phyloP scores from a whole-genome alignment of 1,284 basidiomycete genomes.

The Malassezia yamatoensis region DNA sequence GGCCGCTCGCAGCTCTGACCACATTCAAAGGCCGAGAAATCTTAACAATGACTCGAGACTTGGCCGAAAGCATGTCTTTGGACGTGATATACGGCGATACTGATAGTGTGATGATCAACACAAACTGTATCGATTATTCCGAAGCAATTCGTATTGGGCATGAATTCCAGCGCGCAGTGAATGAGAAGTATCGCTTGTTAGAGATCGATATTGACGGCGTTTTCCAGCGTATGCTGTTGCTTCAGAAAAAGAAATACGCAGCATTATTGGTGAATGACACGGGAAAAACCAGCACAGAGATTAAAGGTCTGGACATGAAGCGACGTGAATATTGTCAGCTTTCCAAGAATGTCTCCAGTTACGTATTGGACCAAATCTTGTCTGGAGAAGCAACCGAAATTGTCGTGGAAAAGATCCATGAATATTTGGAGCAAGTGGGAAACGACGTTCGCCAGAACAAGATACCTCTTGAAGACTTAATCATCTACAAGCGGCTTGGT shows the following conservation, averaged over 20 bases:
- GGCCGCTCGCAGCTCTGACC: slow-evolving; percentile 86
- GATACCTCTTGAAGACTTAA: slow-evolving; percentile 79
- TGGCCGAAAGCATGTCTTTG: slow-evolving; percentile 78
- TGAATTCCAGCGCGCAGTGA: slow-evolving; percentile 89
- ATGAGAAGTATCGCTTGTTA: slow-evolving; percentile 84
- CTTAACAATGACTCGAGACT: slow-evolving; percentile 78
- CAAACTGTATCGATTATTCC: slow-evolving; percentile 74
- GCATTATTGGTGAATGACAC: slow-evolving; percentile 61
- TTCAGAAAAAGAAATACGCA: slow-evolving; percentile 99
- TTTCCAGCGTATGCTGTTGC: slow-evolving; percentile 79
- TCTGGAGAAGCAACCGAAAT: slow-evolving; percentile 82
- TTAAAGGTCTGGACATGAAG: slow-evolving; percentile 99
- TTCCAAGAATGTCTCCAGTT: slow-evolving; percentile 72
- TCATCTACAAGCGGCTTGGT: slow-evolving; percentile 56
- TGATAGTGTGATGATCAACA: slow-evolving; percentile 97
- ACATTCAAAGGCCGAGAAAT: slow-evolving; percentile 98
- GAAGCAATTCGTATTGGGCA: slow-evolving; percentile 83
- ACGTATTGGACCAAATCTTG: slow-evolving; percentile 66
- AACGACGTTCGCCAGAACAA: slow-evolving; percentile 66
- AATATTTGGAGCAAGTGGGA: slow-evolving; percentile 68
- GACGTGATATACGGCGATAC: slow-evolving; percentile 99
- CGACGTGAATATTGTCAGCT: slow-evolving; percentile 85
- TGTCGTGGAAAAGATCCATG: slow-evolving; percentile 84
- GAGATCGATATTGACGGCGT: slow-evolving; percentile 95
- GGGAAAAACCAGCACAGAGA: slow-evolving; percentile 53